These are phyloP conservation scores for Baudoinia panamericana DNA, from an alignment of 495 filamentous ascomycete species.

Conservation along the genomic window DNA sequence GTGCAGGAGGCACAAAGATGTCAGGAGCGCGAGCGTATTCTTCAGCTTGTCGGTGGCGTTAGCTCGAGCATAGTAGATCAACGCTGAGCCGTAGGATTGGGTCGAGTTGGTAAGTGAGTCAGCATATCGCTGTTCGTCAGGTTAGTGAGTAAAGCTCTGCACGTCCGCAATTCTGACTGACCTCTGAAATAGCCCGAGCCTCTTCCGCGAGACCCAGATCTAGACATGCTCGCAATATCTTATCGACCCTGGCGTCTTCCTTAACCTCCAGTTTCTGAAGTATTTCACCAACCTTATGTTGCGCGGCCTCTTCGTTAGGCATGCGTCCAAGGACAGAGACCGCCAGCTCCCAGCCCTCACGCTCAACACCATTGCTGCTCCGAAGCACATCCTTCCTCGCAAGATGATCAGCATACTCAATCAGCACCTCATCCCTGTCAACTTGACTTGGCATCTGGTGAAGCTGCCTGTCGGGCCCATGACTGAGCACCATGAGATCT, in stretches of 20 bases:
- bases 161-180: background rate
- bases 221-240: slow-evolving; percentile 55
- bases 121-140: slow-evolving; percentile 51
- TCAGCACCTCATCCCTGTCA: slow-evolving; percentile 55
- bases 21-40: slow-evolving; percentile 70
- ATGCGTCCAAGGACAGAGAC: slow-evolving; percentile 63
- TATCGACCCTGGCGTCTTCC: slow-evolving; percentile 55
- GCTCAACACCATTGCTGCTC: slow-evolving; percentile 24
- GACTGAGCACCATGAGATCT: slow-evolving; percentile 51
- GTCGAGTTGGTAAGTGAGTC: slow-evolving; percentile 52
- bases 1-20: slow-evolving; percentile 70
- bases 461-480: slow-evolving; percentile 29
- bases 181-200: slow-evolving; percentile 50
- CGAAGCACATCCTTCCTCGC: slow-evolving; percentile 31
- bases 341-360: slow-evolving; percentile 77
- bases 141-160: no score
- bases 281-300: slow-evolving; percentile 53
- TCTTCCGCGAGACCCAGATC: slow-evolving; percentile 56
- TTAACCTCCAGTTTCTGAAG: slow-evolving; percentile 42
- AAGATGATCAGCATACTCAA: slow-evolving; percentile 51
- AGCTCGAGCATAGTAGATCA: slow-evolving; percentile 76
- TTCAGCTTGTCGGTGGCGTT: slow-evolving; percentile 61
- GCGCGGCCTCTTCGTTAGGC: slow-evolving; percentile 48
- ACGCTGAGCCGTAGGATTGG: slow-evolving; percentile 62
- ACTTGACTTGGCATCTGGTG: slow-evolving; percentile 14